phyloP scores from a whole-genome alignment of 495 filamentous ascomycete genomes.

The Xylaria cubensis region DNA sequence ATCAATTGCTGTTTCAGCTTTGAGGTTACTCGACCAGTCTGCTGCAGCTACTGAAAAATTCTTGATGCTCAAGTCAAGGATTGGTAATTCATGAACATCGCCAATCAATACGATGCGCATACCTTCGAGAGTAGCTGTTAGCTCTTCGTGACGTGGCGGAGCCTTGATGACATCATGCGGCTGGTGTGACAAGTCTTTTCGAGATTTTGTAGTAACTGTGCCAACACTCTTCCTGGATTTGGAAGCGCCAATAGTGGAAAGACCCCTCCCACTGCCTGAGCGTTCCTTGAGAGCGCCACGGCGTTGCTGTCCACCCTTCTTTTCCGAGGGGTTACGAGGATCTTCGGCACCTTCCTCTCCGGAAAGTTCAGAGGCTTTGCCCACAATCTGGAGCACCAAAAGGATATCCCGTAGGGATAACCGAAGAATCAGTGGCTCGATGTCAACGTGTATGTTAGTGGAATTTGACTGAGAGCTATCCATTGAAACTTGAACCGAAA shows the following conservation, averaged over 20 bases:
- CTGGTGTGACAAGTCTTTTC: constrained; percentile 30
- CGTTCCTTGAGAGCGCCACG: constrained; percentile 62
- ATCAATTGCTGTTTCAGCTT: constrained; percentile 85
- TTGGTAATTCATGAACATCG: constrained; percentile 90
- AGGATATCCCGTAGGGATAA: constrained; percentile 94
- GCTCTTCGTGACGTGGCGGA: constrained; percentile 69
- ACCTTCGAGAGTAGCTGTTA: constrained; percentile 85
- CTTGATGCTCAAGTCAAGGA: constrained; percentile 93
- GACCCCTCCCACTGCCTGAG: constrained; percentile 67
- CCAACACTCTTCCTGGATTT: constrained; percentile 36
- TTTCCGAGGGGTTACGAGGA: constrained; percentile 44
- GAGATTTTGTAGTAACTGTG: constrained; percentile 29
- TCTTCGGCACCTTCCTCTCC: constrained; percentile 56
- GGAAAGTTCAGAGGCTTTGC: constrained; percentile 90
- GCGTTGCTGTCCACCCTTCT: constrained; percentile 72
- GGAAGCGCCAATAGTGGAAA: constrained; percentile 63
- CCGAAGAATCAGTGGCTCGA: constrained; percentile 91
- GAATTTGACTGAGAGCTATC: constrained; percentile 75
- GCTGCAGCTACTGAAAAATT: constrained; percentile 81
- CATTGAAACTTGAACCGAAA: constrained; percentile 87
- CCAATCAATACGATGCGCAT: constrained; percentile 92
- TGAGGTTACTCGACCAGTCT: constrained; percentile 90
- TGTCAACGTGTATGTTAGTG: constrained; percentile 82
- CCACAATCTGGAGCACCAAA: constrained; percentile 89
- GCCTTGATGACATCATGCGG: constrained; percentile 46